Conservation (phyloP, 2,329 filamentous ascomycete species). For the Fusarium haematococcum region DNA sequence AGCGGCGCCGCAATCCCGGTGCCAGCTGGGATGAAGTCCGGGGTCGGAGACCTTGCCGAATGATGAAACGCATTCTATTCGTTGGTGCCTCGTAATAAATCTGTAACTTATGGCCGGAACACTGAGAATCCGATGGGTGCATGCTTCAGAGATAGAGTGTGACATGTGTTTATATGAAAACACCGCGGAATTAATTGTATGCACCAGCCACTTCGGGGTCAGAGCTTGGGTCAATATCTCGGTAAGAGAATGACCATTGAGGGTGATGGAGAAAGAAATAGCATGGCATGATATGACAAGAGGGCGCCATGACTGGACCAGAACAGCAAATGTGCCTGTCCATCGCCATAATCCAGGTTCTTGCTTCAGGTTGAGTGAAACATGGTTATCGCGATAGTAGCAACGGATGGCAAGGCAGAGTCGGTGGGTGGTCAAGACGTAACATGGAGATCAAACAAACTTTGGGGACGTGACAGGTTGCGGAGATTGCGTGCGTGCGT, state of each 20-base stretch:
- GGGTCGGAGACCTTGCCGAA: constrained; percentile 29
- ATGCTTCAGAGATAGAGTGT: constrained; percentile 6
- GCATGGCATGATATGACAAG: constrained; percentile 1
- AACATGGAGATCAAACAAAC: constrained; percentile 15
- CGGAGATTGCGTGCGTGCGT: constrained; percentile 30
- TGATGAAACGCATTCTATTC: constrained; percentile 28
- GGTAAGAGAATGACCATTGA: not conserved
- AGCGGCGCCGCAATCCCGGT: constrained; percentile 9
- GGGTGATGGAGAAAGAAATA: not conserved
- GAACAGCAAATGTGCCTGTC: constrained; percentile 10
- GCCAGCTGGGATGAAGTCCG: constrained; percentile 28
- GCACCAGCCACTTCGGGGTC: not conserved
- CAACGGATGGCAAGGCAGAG: constrained; percentile 1
- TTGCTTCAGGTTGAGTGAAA: constrained; percentile 2
- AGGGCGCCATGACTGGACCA: not conserved
- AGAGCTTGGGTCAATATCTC: constrained; percentile 7
- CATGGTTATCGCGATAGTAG: constrained; percentile 1
- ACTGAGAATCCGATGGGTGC: constrained; percentile 20
- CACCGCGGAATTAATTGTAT: not conserved
- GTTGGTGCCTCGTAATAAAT: constrained; percentile 10
- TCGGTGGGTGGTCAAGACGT: not conserved
- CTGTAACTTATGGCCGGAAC: constrained; percentile 35
- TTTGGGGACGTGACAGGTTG: constrained; percentile 14
- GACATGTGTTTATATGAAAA: constrained; percentile 2
- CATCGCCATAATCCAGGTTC: constrained; percentile 6